These are phyloP conservation scores for Sechiopsis laciniata DNA, from an alignment of 306 rosid genomes.

Conservation along the genomic window DNA sequence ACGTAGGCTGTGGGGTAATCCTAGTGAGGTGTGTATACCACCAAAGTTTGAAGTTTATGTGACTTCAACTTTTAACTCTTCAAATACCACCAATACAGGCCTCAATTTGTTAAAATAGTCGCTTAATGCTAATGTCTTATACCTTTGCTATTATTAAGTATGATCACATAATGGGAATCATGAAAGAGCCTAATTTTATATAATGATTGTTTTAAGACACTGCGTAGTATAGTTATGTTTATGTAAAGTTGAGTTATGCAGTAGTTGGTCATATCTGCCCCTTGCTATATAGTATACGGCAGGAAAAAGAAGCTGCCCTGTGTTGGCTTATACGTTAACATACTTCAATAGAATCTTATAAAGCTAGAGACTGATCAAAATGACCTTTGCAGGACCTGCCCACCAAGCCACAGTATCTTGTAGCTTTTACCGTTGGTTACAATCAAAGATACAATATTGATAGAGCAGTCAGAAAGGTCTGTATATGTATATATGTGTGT, in stretches of 20 bases:
- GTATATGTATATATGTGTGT: constrained; percentile 23
- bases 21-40: constrained; percentile 63
- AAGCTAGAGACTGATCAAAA: constrained; percentile 22
- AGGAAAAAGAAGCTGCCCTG: background rate
- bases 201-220: background rate
- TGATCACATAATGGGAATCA: background rate
- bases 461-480: constrained; percentile 82
- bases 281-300: background rate
- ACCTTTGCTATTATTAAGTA: background rate
- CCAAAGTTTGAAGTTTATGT: background rate
- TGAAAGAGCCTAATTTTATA: background rate
- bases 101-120: background rate
- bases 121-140: background rate
- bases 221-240: background rate
- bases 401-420: constrained; percentile 69
- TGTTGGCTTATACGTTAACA: background rate
- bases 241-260: background rate
- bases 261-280: background rate
- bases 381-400: constrained; percentile 63
- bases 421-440: constrained; percentile 86
- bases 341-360: background rate
- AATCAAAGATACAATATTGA: constrained; percentile 67
- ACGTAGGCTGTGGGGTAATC: constrained; percentile 91
- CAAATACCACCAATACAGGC: background rate
- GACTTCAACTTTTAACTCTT: background rate